Evolutionary conservation across 441 rosid species (phyloP).

Genomic region (Hura crepitans): DNA sequence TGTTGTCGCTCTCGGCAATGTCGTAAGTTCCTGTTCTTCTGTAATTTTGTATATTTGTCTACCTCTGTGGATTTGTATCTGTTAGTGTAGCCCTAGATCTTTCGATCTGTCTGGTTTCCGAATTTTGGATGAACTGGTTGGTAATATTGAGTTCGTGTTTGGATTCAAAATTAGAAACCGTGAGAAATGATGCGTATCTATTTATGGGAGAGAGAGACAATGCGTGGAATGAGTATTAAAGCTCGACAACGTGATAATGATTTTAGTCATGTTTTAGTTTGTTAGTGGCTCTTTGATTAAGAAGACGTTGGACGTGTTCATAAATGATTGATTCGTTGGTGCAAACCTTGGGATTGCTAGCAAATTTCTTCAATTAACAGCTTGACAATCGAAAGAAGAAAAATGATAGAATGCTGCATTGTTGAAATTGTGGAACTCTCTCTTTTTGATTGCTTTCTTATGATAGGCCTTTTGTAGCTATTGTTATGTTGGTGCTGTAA

Average conservation of each 20-base stretch:
- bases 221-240: neutral
- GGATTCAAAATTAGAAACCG: neutral
- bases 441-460: conserved; percentile 3
- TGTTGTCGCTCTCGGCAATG: conserved; percentile 78
- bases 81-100: conserved; percentile 20
- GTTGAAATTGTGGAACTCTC: neutral
- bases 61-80: neutral
- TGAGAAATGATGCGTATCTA: too few species aligned
- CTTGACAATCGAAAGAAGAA: neutral
- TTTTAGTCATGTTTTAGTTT: conserved; percentile 2
- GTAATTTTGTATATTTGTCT: conserved; percentile 3
- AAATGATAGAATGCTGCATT: neutral
- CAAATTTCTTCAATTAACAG: neutral
- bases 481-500: conserved; percentile 9
- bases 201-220: neutral
- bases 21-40: conserved; percentile 45
- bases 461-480: neutral
- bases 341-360: neutral
- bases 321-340: conserved; percentile 3
- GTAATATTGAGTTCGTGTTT: neutral
- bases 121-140: neutral
- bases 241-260: neutral
- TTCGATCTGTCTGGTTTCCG: conserved; percentile 32
- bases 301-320: neutral
- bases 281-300: neutral